These are phyloP conservation scores for Phascolomyces articulosus DNA, from an alignment of 371 early-diverging fungal species.

Conservation along the genomic window DNA sequence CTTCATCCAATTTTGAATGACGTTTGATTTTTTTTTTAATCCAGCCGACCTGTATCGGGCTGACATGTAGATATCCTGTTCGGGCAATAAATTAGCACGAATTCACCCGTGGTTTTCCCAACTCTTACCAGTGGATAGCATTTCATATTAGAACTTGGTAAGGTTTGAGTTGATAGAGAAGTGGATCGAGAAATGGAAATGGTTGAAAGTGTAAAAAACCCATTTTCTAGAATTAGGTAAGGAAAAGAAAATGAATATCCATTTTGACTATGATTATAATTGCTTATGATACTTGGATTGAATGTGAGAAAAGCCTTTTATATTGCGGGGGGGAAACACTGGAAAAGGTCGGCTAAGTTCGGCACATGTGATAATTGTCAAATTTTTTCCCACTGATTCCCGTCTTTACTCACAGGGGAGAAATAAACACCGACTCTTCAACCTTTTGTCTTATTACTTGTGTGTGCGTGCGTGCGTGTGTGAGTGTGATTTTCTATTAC, in stretches of 20 bases:
- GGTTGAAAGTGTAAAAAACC: too few species aligned
- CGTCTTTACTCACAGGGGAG: slow-evolving; percentile 7
- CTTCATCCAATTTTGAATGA: too few species aligned
- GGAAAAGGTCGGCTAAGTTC: slow-evolving; percentile 10
- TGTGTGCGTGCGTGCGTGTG: background rate
- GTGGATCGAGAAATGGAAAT: too few species aligned
- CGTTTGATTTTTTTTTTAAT: background rate
- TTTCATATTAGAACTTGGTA: too few species aligned
- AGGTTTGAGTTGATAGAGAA: too few species aligned
- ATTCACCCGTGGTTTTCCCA: slow-evolving; percentile 15
- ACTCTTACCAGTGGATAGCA: slow-evolving; percentile 6
- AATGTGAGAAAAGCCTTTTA: background rate
- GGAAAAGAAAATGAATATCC: too few species aligned
- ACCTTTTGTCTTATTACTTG: too few species aligned
- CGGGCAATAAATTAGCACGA: slow-evolving; percentile 16
- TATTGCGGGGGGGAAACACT: background rate
- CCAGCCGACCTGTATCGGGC: background rate
- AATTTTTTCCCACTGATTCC: slow-evolving; percentile 13
- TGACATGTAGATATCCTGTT: background rate
- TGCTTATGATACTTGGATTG: too few species aligned
- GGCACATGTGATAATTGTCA: slow-evolving; percentile 15
- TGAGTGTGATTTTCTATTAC: slow-evolving; percentile 1
- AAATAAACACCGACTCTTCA: background rate
- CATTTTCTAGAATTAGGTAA: too few species aligned
- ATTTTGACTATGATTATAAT: too few species aligned